Conservation (phyloP, 1,139 yeast species). For the Yamadazyma triangularis region DNA sequence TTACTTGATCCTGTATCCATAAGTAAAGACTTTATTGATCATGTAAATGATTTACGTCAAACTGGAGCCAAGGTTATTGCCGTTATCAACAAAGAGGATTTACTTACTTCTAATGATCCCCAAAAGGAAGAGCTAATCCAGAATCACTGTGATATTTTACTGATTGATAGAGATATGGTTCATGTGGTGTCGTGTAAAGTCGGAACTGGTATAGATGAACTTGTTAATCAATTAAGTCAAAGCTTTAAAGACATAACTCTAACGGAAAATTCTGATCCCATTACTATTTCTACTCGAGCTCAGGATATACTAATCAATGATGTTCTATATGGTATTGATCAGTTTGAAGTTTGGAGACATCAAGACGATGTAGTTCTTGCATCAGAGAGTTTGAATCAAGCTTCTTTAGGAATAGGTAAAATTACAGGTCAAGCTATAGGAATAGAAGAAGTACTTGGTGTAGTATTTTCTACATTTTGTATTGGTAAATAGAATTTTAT, state of each 20-base stretch:
- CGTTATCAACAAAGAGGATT: conserved; percentile 60
- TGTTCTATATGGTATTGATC: conserved; percentile 66
- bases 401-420: conserved; percentile 86
- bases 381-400: conserved; percentile 65
- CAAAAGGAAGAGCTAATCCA: conserved; percentile 11
- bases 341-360: conserved; percentile 48
- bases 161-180: conserved; percentile 16
- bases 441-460: conserved; percentile 85
- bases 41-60: conserved; percentile 18
- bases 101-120: conserved; percentile 25
- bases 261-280: conserved; percentile 52
- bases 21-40: conserved; percentile 23
- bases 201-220: conserved; percentile 49
- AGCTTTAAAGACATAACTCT: conserved; percentile 48
- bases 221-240: conserved; percentile 31
- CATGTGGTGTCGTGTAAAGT: conserved; percentile 60
- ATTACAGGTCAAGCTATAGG: conserved; percentile 90
- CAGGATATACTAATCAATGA: conserved; percentile 70
- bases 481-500: conserved; percentile 82
- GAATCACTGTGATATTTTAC: conserved; percentile 2
- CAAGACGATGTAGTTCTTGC: conserved; percentile 76
- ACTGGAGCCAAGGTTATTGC: conserved; percentile 32
- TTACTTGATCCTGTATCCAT: conserved; percentile 13
- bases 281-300: conserved; percentile 69
- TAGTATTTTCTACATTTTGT: conserved; percentile 87